Conservation (phyloP, 257 asterid genomes). For the Plantago elongata region DNA sequence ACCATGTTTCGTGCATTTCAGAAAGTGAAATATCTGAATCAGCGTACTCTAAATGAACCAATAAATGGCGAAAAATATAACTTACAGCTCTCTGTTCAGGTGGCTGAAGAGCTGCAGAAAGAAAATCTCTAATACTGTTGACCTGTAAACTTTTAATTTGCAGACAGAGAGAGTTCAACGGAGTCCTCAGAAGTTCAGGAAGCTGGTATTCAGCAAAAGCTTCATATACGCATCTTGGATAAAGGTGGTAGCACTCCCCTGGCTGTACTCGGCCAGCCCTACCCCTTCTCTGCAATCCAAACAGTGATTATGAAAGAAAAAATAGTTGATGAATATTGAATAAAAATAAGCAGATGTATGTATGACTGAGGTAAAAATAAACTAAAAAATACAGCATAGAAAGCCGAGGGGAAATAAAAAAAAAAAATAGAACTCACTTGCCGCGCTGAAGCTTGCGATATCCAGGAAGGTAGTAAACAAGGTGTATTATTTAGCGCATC, state of each 20-base stretch:
- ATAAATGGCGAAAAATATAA: conserved; percentile 16
- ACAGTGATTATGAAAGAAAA: conserved; percentile 17
- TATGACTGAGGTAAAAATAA: conserved; percentile 3
- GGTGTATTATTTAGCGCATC: conserved; percentile 94
- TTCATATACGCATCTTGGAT: conserved; percentile 87
- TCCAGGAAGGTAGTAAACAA: conserved; percentile 95
- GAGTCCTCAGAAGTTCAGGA: conserved; percentile 95
- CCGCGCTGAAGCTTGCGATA: conserved; percentile 97
- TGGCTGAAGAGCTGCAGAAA: conserved; percentile 95
- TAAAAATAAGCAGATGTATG: conserved; percentile 6
- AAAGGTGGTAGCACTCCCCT: conserved; percentile 94
- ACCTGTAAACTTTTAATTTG: conserved; percentile 96
- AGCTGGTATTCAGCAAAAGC: conserved; percentile 96
- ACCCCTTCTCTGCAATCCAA: conserved; percentile 84
- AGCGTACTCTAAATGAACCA: conserved; percentile 7
- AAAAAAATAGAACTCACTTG: conserved; percentile 51
- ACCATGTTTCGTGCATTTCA: not conserved
- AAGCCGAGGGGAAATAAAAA: conserved; percentile 9
- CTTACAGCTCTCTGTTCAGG: conserved; percentile 89
- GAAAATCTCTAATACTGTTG: conserved; percentile 69
- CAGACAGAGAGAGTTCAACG: conserved; percentile 94
- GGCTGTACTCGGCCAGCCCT: conserved; percentile 99
- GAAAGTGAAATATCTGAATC: not conserved
- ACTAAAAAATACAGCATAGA: conserved; percentile 6
- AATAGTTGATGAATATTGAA: conserved; percentile 10